Evolutionary conservation across 1,139 yeast genomes (phyloP).

Genomic region (Debaryomyces sp.): DNA sequence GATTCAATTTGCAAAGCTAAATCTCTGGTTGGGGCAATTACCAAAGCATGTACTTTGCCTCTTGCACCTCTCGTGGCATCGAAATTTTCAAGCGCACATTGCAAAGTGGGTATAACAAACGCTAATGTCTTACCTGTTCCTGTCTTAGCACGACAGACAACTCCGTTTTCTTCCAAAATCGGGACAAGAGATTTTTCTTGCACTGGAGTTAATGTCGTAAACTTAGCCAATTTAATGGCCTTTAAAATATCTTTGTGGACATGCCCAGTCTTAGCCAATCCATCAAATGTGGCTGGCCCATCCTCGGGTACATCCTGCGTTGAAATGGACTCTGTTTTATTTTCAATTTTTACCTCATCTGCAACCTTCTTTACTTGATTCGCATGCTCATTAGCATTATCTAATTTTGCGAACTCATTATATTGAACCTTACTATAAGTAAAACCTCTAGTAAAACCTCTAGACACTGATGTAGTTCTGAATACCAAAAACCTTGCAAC

Average conservation of each 20-base stretch:
- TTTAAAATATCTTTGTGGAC: slow-evolving; percentile 18
- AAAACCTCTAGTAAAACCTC: not conserved
- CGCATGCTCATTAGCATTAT: not conserved
- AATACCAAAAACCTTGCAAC: not conserved
- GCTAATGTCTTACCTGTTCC: slow-evolving; percentile 97
- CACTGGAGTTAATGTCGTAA: slow-evolving; percentile 67
- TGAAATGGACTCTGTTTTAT: not conserved
- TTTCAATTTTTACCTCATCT: not conserved
- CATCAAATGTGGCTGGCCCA: slow-evolving; percentile 11
- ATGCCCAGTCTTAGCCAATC: slow-evolving; percentile 16
- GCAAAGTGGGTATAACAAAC: slow-evolving; percentile 77
- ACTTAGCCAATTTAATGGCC: slow-evolving; percentile 46
- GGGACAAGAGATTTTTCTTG: slow-evolving; percentile 77
- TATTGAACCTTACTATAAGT: not conserved
- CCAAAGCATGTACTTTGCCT: slow-evolving; percentile 56
- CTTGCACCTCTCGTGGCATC: slow-evolving; percentile 30
- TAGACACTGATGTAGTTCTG: not conserved
- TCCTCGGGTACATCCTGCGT: not conserved
- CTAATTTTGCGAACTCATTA: not conserved
- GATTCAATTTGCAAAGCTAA: slow-evolving; percentile 81
- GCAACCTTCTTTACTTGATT: not conserved
- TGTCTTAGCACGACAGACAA: slow-evolving; percentile 88
- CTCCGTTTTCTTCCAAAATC: slow-evolving; percentile 59
- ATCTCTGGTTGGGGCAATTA: slow-evolving; percentile 91
- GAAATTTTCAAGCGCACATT: slow-evolving; percentile 43